A percentile compares a stretch with the other conserved stretches of the same genome.
Conservation (phyloP, 2,329 filamentous ascomycete species). For the Cladosporium velox region DNA sequence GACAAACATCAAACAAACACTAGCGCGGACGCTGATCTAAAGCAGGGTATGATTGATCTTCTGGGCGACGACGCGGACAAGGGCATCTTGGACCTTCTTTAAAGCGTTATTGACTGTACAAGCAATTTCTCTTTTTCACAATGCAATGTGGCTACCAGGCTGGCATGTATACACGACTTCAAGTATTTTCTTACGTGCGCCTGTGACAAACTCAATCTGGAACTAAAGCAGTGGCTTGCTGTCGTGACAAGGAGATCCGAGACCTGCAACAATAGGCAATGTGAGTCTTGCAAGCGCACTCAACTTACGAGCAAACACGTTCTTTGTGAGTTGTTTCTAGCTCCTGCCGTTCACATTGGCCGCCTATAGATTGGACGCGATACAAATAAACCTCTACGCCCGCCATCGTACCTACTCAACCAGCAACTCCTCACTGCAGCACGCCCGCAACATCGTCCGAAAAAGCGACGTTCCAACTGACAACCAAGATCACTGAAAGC, state of each 20-base stretch:
- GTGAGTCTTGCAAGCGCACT: no score
- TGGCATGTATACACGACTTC: background rate
- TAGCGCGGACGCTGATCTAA: slow-evolving; percentile 26
- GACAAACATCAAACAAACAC: background rate
- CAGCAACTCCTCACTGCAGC: background rate
- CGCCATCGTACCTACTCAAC: background rate
- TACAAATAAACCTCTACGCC: background rate
- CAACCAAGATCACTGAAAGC: background rate
- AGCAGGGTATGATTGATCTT: slow-evolving; percentile 87
- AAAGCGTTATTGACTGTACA: slow-evolving; percentile 22
- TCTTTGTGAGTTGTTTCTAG: background rate
- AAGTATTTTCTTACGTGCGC: no score
- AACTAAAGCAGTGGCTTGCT: background rate
- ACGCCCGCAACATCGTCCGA: background rate
- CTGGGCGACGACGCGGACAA: slow-evolving; percentile 95
- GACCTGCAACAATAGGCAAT: background rate
- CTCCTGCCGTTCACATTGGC: background rate
- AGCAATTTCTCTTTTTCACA: background rate
- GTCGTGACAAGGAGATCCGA: background rate
- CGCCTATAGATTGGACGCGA: background rate
- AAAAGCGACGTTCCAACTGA: background rate
- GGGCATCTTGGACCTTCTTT: slow-evolving; percentile 82
- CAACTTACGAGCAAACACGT: background rate
- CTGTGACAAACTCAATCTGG: no score
- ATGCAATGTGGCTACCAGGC: background rate